These are phyloP conservation scores for Pichia rugopelliculosa DNA, from an alignment of 805 yeast genomes.

Conservation along the genomic window DNA sequence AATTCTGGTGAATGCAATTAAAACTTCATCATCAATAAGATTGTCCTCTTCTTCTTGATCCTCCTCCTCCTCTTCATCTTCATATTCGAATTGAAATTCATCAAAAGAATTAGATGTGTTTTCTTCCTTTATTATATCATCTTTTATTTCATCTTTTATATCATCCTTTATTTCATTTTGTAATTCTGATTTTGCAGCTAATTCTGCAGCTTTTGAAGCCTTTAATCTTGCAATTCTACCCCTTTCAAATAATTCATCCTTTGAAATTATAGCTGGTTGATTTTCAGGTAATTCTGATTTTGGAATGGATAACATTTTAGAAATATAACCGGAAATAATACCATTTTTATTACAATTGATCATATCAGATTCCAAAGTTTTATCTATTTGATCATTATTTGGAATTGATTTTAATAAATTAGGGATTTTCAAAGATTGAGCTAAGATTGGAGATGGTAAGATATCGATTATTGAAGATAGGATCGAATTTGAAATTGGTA, in stretches of 20 bases:
- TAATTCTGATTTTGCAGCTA: conserved; percentile 29
- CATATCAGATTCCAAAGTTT: conserved; percentile 48
- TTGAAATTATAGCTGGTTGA: conserved; percentile 32
- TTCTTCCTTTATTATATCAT: background rate
- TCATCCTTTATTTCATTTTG: conserved; percentile 15
- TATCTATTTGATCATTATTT: conserved; percentile 40
- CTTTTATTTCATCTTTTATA: conserved; percentile 10
- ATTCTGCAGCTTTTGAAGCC: conserved; percentile 59
- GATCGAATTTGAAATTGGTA: conserved; percentile 84
- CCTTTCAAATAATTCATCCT: conserved; percentile 54
- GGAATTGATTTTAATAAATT: conserved; percentile 57
- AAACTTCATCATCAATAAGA: conserved; percentile 33
- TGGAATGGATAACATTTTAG: conserved; percentile 84
- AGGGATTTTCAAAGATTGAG: conserved; percentile 69
- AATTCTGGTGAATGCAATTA: conserved; percentile 83
- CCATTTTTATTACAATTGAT: conserved; percentile 58
- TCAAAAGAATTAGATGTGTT: conserved; percentile 13
- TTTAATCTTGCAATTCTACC: conserved; percentile 57
- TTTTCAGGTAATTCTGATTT: conserved; percentile 67
- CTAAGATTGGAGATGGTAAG: conserved; percentile 72
- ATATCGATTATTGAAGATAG: conserved; percentile 77
- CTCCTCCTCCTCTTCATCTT: conserved; percentile 37
- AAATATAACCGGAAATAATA: conserved; percentile 68
- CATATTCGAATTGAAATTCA: conserved; percentile 30
- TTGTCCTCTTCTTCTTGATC: conserved; percentile 39